Base-by-base conservation (phyloP, 2,329 filamentous ascomycete species). In the Daldinia eschscholtzii region DNA sequence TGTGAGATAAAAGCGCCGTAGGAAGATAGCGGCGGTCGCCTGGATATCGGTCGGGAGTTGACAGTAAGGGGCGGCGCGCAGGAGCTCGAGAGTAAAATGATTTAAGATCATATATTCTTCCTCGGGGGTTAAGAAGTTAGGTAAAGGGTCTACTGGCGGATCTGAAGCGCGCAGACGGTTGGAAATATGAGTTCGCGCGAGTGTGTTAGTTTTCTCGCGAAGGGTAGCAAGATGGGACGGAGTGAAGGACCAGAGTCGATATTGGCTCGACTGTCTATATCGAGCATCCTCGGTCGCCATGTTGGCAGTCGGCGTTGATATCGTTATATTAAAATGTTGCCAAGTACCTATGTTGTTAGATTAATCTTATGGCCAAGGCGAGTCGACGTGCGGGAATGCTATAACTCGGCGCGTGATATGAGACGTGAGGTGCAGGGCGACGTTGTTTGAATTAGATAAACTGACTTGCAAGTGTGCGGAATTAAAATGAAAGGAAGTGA, bases 1-100 rank as follows among this genome's bases (percentile, higher is more conserved):
- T 76, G 92, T 95, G 41, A 97, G 87, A 83, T 98, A 99, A 86
- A 99, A 98, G 65, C 96, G 92, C 63, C 93, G 92, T 67, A 99
- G 87, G 79, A 97, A 98, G 77, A 97, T 90, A 68, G 95, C 92
- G 3, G 93, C 93, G 6, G 94, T 97, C 28, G 92, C 90, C 73
- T 85, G 83, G 65, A 86, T 85, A 64, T 85, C 83, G 71, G 84
- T 85, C 5, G 83, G 82, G 46, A 86, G 74, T 37, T 85, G 81
- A 73, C 83, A 85, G 73, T 87, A 87, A 59, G 84, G 81, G 20
- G 85, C 86, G 2, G 87, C 87, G 39, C 86, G 84, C 48, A 89
- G 82, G 2, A 88, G 83, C 75, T 89, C 86, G 57, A 86, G 81
- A 3, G 86, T 87, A 73, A 94, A 97, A 80, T 93, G 94, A 64